Evolutionary conservation across 176 grass and related monocot species (phyloP).

Genomic region (Avena eriantha): DNA sequence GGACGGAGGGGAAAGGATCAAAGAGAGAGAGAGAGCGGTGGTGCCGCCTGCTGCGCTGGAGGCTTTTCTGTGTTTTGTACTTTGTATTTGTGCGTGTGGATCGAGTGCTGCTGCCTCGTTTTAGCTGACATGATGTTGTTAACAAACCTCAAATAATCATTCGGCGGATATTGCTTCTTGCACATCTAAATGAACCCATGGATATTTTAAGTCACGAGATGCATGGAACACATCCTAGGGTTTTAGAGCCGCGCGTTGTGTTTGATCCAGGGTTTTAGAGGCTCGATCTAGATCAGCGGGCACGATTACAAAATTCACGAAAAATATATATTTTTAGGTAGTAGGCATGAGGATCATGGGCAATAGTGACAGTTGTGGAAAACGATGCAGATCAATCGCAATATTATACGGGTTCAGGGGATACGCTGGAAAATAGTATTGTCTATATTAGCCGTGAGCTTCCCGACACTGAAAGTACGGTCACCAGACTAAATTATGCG

Average conservation of each 20-base stretch:
- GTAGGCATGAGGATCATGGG: not conserved
- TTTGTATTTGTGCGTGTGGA: constrained; percentile 5
- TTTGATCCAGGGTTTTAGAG: not conserved
- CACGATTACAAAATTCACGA: not conserved
- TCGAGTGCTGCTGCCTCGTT: constrained; percentile 48
- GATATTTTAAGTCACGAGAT: constrained; percentile 1
- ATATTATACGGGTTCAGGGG: not conserved
- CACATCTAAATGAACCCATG: not conserved
- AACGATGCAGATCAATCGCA: rapidly evolving
- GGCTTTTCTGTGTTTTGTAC: constrained; percentile 26
- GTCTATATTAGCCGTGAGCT: not conserved
- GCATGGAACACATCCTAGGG: no score
- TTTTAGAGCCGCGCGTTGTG: not conserved
- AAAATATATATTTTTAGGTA: not conserved
- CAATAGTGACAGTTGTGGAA: not conserved
- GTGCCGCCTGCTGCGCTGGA: not conserved
- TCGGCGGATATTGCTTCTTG: constrained; percentile 19
- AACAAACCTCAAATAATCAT: not conserved
- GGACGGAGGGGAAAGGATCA: not conserved
- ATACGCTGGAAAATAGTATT: not conserved
- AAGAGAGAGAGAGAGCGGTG: not conserved
- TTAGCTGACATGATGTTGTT: constrained; percentile 54
- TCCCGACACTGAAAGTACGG: not conserved
- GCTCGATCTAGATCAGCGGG: rapidly evolving
- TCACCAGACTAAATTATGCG: rapidly evolving